Percentiles rank a stretch among this genome's conserved stretches.
Evolutionary conservation across 768 basidiomycete species (phyloP).

Genomic region (Leccinum arenicola): DNA sequence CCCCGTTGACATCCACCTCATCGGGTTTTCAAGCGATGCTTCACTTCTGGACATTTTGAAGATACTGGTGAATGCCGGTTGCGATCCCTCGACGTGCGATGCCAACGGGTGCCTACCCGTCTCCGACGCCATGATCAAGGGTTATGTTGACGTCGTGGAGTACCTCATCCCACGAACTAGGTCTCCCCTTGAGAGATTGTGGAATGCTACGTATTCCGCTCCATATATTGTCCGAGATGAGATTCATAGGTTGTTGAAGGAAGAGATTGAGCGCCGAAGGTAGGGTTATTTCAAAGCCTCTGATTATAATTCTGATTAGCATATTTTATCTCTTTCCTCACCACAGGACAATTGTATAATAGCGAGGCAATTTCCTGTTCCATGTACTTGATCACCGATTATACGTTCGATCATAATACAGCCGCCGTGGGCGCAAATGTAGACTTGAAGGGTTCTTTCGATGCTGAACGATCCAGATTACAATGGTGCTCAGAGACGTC

Average conservation of each 20-base stretch:
- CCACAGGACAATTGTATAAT: too few relatives aligned
- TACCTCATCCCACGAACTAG: slow-evolving; percentile 1
- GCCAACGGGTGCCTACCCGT: neutral
- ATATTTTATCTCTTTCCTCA: neutral
- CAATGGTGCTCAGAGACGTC: too few relatives aligned
- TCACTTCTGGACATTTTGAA: neutral
- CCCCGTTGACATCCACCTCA: neutral
- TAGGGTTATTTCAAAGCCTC: neutral
- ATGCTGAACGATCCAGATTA: too few relatives aligned
- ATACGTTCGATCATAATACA: too few relatives aligned
- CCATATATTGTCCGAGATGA: neutral
- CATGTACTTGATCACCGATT: too few relatives aligned
- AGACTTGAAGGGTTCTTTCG: too few relatives aligned
- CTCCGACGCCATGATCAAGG: neutral
- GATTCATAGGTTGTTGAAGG: neutral
- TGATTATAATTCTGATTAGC: neutral
- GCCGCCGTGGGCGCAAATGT: too few relatives aligned
- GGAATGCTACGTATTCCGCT: neutral
- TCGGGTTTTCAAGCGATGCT: neutral
- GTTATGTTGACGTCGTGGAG: neutral
- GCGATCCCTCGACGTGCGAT: slow-evolving; percentile 2
- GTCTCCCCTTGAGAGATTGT: neutral
- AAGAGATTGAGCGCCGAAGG: neutral
- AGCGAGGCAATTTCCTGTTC: too few relatives aligned
- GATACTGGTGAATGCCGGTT: neutral